Evolutionary conservation across 768 basidiomycete species (phyloP).

Genomic region (Termitomyces sp.): DNA sequence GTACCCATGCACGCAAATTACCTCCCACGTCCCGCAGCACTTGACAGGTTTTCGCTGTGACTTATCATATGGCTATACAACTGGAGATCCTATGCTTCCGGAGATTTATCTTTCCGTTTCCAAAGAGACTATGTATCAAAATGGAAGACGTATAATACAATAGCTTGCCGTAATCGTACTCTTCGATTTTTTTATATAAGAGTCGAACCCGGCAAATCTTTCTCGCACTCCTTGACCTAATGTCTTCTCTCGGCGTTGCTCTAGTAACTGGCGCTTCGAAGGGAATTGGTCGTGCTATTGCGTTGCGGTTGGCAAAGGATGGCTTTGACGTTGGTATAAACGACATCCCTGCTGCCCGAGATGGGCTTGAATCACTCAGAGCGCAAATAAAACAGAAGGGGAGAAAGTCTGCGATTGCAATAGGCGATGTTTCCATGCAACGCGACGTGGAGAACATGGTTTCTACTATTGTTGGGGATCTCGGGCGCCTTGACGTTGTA

Average conservation of each 20-base stretch:
- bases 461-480: not conserved
- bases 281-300: conserved; percentile 39
- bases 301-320: conserved; percentile 28
- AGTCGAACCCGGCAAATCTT: not conserved
- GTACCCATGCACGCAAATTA: not conserved
- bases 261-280: conserved; percentile 20
- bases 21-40: not conserved
- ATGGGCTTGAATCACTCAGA: not conserved
- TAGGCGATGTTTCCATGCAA: conserved; percentile 20
- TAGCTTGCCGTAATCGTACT: not conserved
- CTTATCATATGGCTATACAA: not conserved
- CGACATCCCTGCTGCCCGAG: conserved; percentile 19
- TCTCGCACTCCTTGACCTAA: not conserved
- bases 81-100: not conserved
- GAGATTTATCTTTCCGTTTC: not conserved
- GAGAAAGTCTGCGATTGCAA: not conserved
- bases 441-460: conserved; percentile 30
- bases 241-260: conserved; percentile 23
- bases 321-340: conserved; percentile 20
- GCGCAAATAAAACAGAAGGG: conserved; percentile 13
- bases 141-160: not conserved
- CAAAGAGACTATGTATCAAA: not conserved
- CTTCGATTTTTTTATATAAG: not conserved
- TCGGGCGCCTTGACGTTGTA: conserved; percentile 1
- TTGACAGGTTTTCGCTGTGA: not conserved